These are phyloP conservation scores for Kwoniella newhampshirensis DNA, from an alignment of 768 basidiomycete genomes.

Conservation along the genomic window DNA sequence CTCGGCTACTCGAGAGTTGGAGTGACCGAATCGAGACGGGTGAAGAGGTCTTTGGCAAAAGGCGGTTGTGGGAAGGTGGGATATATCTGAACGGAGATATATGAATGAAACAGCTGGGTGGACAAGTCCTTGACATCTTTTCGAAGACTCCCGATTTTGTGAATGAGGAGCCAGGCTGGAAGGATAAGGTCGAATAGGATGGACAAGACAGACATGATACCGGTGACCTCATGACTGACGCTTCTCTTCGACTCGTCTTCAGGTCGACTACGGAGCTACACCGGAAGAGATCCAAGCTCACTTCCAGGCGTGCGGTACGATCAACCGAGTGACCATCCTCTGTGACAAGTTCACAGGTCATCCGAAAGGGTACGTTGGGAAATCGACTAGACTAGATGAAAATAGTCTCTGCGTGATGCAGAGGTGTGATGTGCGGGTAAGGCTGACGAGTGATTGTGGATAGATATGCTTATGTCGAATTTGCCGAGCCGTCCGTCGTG, in stretches of 20 bases:
- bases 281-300: slow-evolving; percentile 98
- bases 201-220: too few relatives aligned
- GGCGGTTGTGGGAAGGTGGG: too few relatives aligned
- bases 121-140: too few relatives aligned
- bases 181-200: too few relatives aligned
- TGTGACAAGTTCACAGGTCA: slow-evolving; percentile 99
- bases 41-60: too few relatives aligned
- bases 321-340: slow-evolving; percentile 97
- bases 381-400: slow-evolving; percentile 12
- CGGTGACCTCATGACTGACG: too few relatives aligned
- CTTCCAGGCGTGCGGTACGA: slow-evolving; percentile 95
- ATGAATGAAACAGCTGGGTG: slow-evolving; percentile 3
- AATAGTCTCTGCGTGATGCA: slow-evolving; percentile 12
- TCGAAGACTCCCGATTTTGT: too few relatives aligned
- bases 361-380: slow-evolving; percentile 89
- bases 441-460: slow-evolving; percentile 34
- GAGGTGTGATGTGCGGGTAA: slow-evolving; percentile 60
- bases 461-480: slow-evolving; percentile 98
- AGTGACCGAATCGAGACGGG: background rate
- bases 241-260: background rate
- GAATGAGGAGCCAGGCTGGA: too few relatives aligned
- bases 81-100: background rate
- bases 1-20: too few relatives aligned
- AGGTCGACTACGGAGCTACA: slow-evolving; percentile 97
- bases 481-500: slow-evolving; percentile 87